A percentile compares a stretch with the other conserved stretches of the same genome.
phyloP scores from a whole-genome alignment of 495 filamentous ascomycete genomes.

The Chaetomium fimeti region DNA sequence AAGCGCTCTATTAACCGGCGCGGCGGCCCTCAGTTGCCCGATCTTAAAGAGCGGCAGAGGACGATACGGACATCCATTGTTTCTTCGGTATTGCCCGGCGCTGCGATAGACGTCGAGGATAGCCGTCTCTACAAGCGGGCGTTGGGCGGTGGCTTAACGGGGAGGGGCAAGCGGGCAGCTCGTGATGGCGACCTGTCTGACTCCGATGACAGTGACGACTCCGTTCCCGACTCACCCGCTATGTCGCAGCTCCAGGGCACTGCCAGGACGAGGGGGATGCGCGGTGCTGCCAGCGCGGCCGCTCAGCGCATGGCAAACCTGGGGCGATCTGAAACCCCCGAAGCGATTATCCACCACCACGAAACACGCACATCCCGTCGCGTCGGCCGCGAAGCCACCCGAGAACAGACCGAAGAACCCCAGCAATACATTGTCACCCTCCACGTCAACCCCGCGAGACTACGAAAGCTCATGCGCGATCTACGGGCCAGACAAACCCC shows the following conservation, averaged over 20 bases:
- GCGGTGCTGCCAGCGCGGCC: slow-evolving; percentile 78
- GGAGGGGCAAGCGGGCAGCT: slow-evolving; percentile 51
- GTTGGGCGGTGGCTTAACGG: slow-evolving; percentile 52
- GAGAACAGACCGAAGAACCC: slow-evolving; percentile 73
- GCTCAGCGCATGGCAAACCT: slow-evolving; percentile 71
- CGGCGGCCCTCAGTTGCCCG: slow-evolving; percentile 89
- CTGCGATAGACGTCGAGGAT: slow-evolving; percentile 73
- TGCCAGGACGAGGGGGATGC: slow-evolving; percentile 81
- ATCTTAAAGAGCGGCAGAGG: slow-evolving; percentile 90
- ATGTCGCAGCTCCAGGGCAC: slow-evolving; percentile 72
- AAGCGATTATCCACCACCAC: slow-evolving; percentile 67
- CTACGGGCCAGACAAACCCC: slow-evolving; percentile 40
- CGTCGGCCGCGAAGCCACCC: slow-evolving; percentile 52
- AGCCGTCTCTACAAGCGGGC: slow-evolving; percentile 77
- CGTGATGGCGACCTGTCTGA: slow-evolving; percentile 80
- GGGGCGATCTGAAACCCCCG: slow-evolving; percentile 86
- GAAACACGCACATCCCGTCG: slow-evolving; percentile 67
- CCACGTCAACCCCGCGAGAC: slow-evolving; percentile 61
- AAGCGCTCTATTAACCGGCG: slow-evolving; percentile 92
- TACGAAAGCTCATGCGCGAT: slow-evolving; percentile 58
- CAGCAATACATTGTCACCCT: slow-evolving; percentile 68
- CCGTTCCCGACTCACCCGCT: slow-evolving; percentile 81
- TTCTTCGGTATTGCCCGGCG: slow-evolving; percentile 85
- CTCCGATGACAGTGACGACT: slow-evolving; percentile 84
- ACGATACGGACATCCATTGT: slow-evolving; percentile 90